A percentile compares a stretch with the other conserved stretches of the same genome.
These are phyloP conservation scores for Podospora pseudopauciseta DNA, from an alignment of 495 filamentous ascomycete species.

Conservation along the genomic window DNA sequence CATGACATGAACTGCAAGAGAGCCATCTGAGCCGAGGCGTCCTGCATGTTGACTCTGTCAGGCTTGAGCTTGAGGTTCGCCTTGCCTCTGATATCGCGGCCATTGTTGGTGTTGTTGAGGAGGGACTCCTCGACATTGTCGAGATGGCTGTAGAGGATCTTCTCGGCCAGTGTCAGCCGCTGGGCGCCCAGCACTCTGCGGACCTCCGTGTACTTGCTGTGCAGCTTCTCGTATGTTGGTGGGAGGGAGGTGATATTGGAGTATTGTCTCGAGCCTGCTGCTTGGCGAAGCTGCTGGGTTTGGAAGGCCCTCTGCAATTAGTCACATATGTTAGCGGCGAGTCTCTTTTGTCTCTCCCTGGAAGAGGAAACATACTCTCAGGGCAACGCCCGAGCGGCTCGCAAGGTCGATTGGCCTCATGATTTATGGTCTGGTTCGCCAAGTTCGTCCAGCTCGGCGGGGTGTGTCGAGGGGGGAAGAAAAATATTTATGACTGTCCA, in stretches of 20 bases:
- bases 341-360: background rate
- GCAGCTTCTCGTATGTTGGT: constrained; percentile 44
- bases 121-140: constrained; percentile 82
- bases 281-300: constrained; percentile 24
- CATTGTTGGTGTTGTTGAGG: constrained; percentile 73
- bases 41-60: constrained; percentile 97
- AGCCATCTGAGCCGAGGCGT: constrained; percentile 98
- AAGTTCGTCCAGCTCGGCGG: constrained; percentile 11
- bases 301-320: constrained; percentile 27
- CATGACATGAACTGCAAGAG: constrained; percentile 98
- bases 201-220: constrained; percentile 53
- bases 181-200: constrained; percentile 67
- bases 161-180: constrained; percentile 85
- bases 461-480: constrained; percentile 10
- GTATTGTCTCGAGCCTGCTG: constrained; percentile 21
- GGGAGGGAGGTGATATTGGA: constrained; percentile 35
- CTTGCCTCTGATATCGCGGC: constrained; percentile 72
- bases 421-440: constrained; percentile 18
- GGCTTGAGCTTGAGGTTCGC: constrained; percentile 97
- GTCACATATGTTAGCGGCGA: constrained; percentile 2
- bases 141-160: constrained; percentile 95
- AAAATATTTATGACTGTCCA: background rate
- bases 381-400: constrained; percentile 34
- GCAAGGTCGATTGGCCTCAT: constrained; percentile 43
- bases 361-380: constrained; percentile 26